A percentile compares a stretch with the other conserved stretches of the same genome.
These are phyloP conservation scores for Mallotus nudiflorus DNA, from an alignment of 345 rosid genomes.

Conservation along the genomic window DNA sequence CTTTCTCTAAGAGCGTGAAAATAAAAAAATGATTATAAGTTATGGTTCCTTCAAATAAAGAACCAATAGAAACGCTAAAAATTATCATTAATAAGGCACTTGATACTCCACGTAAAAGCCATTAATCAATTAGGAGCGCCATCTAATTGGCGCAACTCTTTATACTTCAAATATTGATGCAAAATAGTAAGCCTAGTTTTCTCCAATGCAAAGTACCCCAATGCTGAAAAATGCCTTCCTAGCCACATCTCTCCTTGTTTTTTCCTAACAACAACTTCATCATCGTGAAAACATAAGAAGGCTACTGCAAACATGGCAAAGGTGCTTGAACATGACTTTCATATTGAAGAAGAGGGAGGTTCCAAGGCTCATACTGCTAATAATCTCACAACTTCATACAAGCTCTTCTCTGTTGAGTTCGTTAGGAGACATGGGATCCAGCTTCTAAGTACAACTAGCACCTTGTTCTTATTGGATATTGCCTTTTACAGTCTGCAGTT, in stretches of 20 bases:
- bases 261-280: no score
- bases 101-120: slow-evolving; percentile 2
- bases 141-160: slow-evolving; percentile 43
- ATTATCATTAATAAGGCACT: slow-evolving; percentile 14
- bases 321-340: slow-evolving; percentile 42
- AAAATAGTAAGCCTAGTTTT: slow-evolving; percentile 78
- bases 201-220: slow-evolving; percentile 95
- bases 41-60: background rate
- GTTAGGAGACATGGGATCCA: slow-evolving; percentile 56
- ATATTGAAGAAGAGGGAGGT: slow-evolving; percentile 14
- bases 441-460: slow-evolving; percentile 60
- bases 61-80: slow-evolving; percentile 1
- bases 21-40: background rate
- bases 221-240: slow-evolving; percentile 76
- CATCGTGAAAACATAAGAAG: slow-evolving; percentile 57
- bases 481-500: slow-evolving; percentile 72
- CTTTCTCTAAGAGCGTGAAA: background rate
- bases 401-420: slow-evolving; percentile 50
- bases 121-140: slow-evolving; percentile 28
- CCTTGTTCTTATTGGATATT: slow-evolving; percentile 72
- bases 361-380: background rate
- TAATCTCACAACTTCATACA: slow-evolving; percentile 32
- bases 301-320: slow-evolving; percentile 72
- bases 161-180: slow-evolving; percentile 64
- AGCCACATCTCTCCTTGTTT: no score